These are phyloP conservation scores for Sporobolomyces phaffii DNA, from an alignment of 768 basidiomycete genomes.

Conservation along the genomic window DNA sequence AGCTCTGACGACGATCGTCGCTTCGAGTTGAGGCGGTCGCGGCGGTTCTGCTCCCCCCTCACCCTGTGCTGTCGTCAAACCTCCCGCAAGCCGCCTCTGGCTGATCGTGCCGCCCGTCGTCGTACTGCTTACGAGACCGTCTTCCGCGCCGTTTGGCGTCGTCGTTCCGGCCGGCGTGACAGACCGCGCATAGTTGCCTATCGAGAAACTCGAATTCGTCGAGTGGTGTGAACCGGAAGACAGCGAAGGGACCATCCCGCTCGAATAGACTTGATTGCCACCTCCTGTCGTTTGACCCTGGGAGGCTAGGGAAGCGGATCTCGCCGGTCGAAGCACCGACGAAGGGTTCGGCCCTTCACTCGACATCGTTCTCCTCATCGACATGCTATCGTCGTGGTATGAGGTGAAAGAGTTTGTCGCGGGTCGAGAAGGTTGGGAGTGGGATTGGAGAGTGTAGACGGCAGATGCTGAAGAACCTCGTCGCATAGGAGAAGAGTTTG, in stretches of 20 bases:
- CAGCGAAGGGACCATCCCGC: constrained; percentile 4
- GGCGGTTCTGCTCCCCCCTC: too few species aligned
- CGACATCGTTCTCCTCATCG: not conserved
- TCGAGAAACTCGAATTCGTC: constrained; percentile 1
- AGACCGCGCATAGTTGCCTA: not conserved
- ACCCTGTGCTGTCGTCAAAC: not conserved
- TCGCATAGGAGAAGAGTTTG: constrained; percentile 1
- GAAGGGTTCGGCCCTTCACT: not conserved
- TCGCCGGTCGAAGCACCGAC: not conserved
- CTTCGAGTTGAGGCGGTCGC: not conserved
- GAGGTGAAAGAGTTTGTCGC: not conserved
- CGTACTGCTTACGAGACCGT: constrained; percentile 8
- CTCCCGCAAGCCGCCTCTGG: constrained; percentile 7
- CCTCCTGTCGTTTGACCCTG: not conserved
- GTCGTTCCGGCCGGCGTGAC: not conserved
- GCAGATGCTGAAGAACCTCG: constrained; percentile 1
- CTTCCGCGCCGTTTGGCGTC: not conserved
- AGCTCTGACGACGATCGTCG: constrained; percentile 22
- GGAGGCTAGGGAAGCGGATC: not conserved
- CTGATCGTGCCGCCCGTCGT: constrained; percentile 24
- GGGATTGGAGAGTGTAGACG: not conserved
- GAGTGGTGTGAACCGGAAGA: not conserved
- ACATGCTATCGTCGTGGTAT: not conserved
- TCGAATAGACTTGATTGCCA: not conserved
- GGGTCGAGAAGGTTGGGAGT: not conserved